Evolutionary conservation across 805 yeast genomes (phyloP), one percentile per base, ranked within the genome.

Genomic region (Barnettozyma californica): DNA sequence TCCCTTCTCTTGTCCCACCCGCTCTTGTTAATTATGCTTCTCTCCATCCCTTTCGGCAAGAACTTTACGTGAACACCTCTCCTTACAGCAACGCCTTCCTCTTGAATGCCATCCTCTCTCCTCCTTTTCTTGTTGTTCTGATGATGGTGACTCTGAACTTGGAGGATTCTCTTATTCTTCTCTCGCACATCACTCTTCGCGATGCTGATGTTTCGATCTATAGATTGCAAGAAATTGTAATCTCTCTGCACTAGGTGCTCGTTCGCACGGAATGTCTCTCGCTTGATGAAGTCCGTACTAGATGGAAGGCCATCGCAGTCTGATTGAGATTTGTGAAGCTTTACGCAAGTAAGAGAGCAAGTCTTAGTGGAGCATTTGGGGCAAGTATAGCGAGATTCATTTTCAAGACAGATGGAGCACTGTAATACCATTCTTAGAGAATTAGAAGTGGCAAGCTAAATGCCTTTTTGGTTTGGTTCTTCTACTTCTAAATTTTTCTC

Each of bases 31-130:
- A 71, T 63, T 5, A 61, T 60, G 2, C 87, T 71, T 42, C 95
- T 66, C 16, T 81, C 75, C 95, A 89, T 87, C 0, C 94, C 95
- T 20, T 68, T 68, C 0, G 96, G 95, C 21, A 85, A 61, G 27
- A 73, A 68, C 23, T 74, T 68, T 26, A 89, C 80, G 43, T 78
- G 68, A 2, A 86, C 91, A 34, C 91, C 92, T 53, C 90, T 74
- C 42, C 84, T 68, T 16, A 71, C 68, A 0, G 74, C 63, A 0
- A 66, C 29, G 9, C 29, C 39, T 10, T 40, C 48, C 13, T 38
- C 27, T 11, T 38, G 41, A 18, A 10, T 7, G 13, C 20, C 27
- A 16, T 38, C 42, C 25, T 34, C 43, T 14, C 36, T 19, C 50
- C 53, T 46, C 39, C 54, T 46, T 51, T 48, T 44, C 39, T 50